Percentiles rank a stretch among this genome's conserved stretches.
Conservation (phyloP, 805 yeast genomes). For the Myxozyma sirexii region DNA sequence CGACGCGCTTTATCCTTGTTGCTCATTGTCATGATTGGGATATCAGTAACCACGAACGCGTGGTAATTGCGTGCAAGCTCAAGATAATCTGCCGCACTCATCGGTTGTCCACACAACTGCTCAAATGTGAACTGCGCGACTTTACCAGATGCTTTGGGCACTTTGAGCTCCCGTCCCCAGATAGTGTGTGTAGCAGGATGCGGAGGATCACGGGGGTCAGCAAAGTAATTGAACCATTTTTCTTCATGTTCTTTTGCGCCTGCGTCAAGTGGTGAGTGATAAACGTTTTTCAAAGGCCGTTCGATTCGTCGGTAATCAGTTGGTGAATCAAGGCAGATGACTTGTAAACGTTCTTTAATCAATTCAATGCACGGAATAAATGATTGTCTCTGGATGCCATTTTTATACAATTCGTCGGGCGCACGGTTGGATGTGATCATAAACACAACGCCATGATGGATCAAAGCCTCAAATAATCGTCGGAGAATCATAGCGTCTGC, state of each 20-base stretch:
- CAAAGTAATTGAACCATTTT: constrained; percentile 78
- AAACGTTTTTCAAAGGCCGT: constrained; percentile 77
- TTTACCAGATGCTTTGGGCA: constrained; percentile 73
- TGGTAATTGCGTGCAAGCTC: constrained; percentile 75
- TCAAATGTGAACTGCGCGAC: constrained; percentile 90
- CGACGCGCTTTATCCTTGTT: constrained; percentile 84
- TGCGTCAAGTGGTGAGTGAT: constrained; percentile 66
- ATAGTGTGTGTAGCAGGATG: constrained; percentile 50
- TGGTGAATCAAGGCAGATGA: constrained; percentile 81
- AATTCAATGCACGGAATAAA: constrained; percentile 90
- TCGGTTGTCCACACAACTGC: constrained; percentile 81
- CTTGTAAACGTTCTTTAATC: constrained; percentile 71
- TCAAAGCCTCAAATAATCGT: constrained; percentile 62
- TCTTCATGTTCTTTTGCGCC: constrained; percentile 64
- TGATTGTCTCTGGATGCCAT: constrained; percentile 90
- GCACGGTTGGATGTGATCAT: constrained; percentile 95
- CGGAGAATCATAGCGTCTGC: constrained; percentile 97
- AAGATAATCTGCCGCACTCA: constrained; percentile 93
- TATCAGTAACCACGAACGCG: constrained; percentile 86
- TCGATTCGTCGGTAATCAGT: constrained; percentile 92
- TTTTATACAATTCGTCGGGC: constrained; percentile 89
- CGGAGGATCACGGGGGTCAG: constrained; percentile 48
- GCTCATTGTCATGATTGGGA: constrained; percentile 78
- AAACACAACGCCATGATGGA: constrained; percentile 76
- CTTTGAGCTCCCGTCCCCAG: constrained; percentile 84